Conservation (phyloP, 441 rosid species). For the Populus hybrid region DNA sequence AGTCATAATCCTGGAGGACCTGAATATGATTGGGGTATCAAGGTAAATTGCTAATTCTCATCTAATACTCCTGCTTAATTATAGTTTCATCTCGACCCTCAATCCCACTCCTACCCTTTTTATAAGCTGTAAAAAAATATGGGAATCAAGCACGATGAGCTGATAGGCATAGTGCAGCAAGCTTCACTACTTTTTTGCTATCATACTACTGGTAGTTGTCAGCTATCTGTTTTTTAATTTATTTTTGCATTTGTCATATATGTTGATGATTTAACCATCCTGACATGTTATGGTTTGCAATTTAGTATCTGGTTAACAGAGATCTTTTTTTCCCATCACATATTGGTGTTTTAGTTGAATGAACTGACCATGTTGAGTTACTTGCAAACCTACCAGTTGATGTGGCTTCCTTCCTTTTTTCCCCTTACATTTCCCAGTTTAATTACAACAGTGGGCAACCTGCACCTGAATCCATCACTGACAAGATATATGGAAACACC, state of each 20-base stretch:
- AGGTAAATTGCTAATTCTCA: constrained; percentile 48
- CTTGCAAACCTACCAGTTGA: constrained; percentile 1
- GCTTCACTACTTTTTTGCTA: not conserved
- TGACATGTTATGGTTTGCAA: not conserved
- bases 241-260: not conserved
- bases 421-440: constrained; percentile 53
- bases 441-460: constrained; percentile 96
- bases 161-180: not conserved
- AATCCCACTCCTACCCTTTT: not conserved
- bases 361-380: not conserved
- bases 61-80: constrained; percentile 8
- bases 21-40: constrained; percentile 96
- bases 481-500: constrained; percentile 93
- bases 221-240: not conserved
- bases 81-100: not conserved
- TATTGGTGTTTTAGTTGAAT: not conserved
- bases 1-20: constrained; percentile 98
- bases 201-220: not conserved
- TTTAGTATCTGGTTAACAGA: not conserved
- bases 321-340: not conserved
- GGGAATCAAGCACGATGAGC: not conserved
- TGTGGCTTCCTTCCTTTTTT: constrained; percentile 3
- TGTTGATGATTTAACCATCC: not conserved
- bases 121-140: not conserved
- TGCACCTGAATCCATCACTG: constrained; percentile 89